phyloP scores from a whole-genome alignment of 345 rosid genomes.

The Rhizophora mangle region DNA sequence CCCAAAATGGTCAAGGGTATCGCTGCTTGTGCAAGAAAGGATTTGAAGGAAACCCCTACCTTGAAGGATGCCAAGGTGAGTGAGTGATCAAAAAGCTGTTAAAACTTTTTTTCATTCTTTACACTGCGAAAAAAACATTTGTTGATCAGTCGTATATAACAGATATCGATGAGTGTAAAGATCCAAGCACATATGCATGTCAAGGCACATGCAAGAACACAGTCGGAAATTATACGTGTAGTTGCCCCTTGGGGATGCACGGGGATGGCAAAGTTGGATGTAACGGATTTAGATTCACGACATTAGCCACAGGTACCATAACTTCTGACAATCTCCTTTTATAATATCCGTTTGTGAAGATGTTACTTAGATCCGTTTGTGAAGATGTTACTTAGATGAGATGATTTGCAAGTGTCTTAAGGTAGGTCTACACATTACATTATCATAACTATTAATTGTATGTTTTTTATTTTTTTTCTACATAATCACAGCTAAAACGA shows the following conservation, averaged over 20 bases:
- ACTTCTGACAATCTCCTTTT: too few relatives aligned
- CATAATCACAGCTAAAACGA: too few relatives aligned
- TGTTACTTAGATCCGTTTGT: too few relatives aligned
- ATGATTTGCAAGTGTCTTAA: too few relatives aligned
- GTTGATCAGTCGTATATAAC: not conserved
- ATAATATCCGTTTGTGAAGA: too few relatives aligned
- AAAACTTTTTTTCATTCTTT: not conserved
- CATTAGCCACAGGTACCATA: constrained; percentile 7
- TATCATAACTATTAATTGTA: too few relatives aligned
- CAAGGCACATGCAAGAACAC: constrained; percentile 15
- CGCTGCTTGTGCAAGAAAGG: constrained; percentile 15
- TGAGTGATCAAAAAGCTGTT: not conserved
- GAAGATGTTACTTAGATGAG: too few relatives aligned
- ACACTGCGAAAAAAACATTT: not conserved
- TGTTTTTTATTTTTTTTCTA: too few relatives aligned
- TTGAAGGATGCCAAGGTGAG: constrained; percentile 18
- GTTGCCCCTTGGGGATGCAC: constrained; percentile 20
- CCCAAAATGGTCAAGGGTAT: constrained; percentile 2
- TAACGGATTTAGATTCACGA: constrained; percentile 10
- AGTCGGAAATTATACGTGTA: constrained; percentile 6
- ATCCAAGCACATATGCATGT: constrained; percentile 2
- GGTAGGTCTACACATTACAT: too few relatives aligned
- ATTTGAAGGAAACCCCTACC: constrained; percentile 23
- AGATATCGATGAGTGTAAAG: constrained; percentile 20
- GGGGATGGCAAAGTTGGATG: constrained; percentile 20